A percentile compares a stretch with the other conserved stretches of the same genome.
phyloP scores from a whole-genome alignment of 352 stramenopile species.

The Globisporangium cederbergense region DNA sequence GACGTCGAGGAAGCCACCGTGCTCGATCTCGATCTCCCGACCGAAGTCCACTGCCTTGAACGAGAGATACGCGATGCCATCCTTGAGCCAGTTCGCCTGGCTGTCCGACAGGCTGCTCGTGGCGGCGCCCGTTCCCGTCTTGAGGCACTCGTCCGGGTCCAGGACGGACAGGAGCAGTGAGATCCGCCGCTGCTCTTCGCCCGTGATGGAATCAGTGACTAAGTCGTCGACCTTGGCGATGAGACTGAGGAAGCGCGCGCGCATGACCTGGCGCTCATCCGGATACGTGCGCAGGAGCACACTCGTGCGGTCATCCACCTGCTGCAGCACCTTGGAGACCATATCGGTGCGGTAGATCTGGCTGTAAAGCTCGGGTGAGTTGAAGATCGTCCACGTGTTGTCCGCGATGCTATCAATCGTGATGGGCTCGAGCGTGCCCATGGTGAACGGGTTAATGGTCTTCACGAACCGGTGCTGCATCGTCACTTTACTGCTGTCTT shows the following conservation, averaged over 20 bases:
- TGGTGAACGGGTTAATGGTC: constrained; percentile 23
- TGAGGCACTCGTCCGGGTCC: constrained; percentile 29
- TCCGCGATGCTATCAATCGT: constrained; percentile 31
- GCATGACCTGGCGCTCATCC: constrained; percentile 32
- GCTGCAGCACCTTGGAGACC: constrained; percentile 37
- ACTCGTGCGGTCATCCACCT: constrained; percentile 33
- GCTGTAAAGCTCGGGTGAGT: constrained; percentile 32
- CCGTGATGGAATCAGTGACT: constrained; percentile 21
- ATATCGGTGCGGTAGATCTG: constrained; percentile 36
- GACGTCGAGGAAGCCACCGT: constrained; percentile 32
- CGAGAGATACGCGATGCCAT: constrained; percentile 36
- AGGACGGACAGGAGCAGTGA: constrained; percentile 27
- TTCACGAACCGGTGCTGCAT: constrained; percentile 42
- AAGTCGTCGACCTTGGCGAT: constrained; percentile 30
- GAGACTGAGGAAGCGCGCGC: constrained; percentile 28
- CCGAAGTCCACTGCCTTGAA: constrained; percentile 35
- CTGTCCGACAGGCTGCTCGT: constrained; percentile 12
- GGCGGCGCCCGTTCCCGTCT: constrained; percentile 15
- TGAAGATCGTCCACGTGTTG: constrained; percentile 36
- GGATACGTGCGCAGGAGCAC: constrained; percentile 40
- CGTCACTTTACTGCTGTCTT: constrained; percentile 7
- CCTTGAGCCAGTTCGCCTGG: constrained; percentile 28
- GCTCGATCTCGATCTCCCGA: constrained; percentile 33
- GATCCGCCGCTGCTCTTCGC: constrained; percentile 23
- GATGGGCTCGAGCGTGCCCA: constrained; percentile 21